Base-by-base conservation (phyloP, 129 eudicot genomes). In the Flaveria bidentis region DNA sequence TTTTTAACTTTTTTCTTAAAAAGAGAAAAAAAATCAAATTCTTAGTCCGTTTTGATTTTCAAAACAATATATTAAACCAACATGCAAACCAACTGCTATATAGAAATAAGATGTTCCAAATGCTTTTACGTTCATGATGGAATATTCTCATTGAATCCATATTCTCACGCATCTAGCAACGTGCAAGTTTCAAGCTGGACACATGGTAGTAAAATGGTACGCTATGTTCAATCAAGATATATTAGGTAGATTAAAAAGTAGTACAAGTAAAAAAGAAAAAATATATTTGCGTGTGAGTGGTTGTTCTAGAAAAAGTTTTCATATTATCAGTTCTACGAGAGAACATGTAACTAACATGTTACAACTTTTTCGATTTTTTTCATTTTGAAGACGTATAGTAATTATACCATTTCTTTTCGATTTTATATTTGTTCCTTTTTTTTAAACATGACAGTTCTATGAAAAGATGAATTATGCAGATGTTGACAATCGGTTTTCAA, bases 171-270 rank as follows among this genome's bases (percentile, higher is more conserved):
- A 74, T 80, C 80, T 80, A 56, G 74, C 62, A 74, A 74, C 80
- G 84, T 80, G 84, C 80, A 74, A 80, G 79, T 67, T 80, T 73
- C 75, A 74, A 22, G 42, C 42, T 73, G 41, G 25, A 75, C 84
- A 67, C 84, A 80, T 80, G 84, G 11, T 10, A 15, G 11, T 50
- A 66, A 52, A 42, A 6, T 2, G 11, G 3, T 71, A 50, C 7
- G 25, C 13, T 13, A 1, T 5, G 41, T 5, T 5, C 41, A 36
- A 36, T 36, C 41, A 36, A 5, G 7, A 36, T 36, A 36, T 36
- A 20, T 36, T 5, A 6, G 6, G 6, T 36, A 4, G 41, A 36
- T 36, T 36, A 36, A 36, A 36, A 36, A 4, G 41, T 36, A 36
- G 1, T 36, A 0, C 1, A 36, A 36, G 7, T 5, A 36, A 36